These are phyloP conservation scores for Botrytis galanthina DNA, from an alignment of 2,329 filamentous ascomycete species.

Conservation along the genomic window DNA sequence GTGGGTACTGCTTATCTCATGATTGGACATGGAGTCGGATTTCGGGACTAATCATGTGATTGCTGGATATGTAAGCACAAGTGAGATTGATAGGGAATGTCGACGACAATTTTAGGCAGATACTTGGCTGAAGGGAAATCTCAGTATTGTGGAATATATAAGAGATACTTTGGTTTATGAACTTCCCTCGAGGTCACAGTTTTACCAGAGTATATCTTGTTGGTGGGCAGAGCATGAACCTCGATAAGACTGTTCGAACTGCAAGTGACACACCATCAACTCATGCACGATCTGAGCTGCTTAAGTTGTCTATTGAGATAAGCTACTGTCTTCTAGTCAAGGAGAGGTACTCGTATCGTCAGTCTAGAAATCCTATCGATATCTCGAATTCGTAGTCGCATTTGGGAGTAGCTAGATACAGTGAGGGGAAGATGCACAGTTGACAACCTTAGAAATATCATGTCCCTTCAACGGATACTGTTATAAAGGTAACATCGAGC, in stretches of 20 bases:
- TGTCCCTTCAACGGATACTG: fast-evolving
- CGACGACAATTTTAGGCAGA: not conserved
- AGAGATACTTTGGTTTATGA: not conserved
- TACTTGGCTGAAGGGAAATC: not conserved
- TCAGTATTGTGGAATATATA: not conserved
- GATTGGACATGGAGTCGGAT: not conserved
- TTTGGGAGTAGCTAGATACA: not conserved
- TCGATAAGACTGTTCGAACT: not conserved
- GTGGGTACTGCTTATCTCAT: not conserved
- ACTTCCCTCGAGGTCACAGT: not conserved
- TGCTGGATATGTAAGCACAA: not conserved
- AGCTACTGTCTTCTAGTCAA: fast-evolving
- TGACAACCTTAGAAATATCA: fast-evolving
- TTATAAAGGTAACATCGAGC: not conserved
- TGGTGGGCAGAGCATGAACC: not conserved
- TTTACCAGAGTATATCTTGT: not conserved
- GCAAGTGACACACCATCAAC: not conserved
- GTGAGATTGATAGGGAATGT: not conserved
- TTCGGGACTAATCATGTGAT: not conserved
- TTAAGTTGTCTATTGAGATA: not conserved
- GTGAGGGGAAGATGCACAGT: fast-evolving
- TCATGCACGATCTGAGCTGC: not conserved
- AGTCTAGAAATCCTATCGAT: not conserved
- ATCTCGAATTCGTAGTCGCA: not conserved
- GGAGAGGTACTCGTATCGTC: fast-evolving